A percentile compares a stretch with the other conserved stretches of the same genome.
Conservation (phyloP, 192 early-diverging fungal species). For the Gaertneriomyces sp. region DNA sequence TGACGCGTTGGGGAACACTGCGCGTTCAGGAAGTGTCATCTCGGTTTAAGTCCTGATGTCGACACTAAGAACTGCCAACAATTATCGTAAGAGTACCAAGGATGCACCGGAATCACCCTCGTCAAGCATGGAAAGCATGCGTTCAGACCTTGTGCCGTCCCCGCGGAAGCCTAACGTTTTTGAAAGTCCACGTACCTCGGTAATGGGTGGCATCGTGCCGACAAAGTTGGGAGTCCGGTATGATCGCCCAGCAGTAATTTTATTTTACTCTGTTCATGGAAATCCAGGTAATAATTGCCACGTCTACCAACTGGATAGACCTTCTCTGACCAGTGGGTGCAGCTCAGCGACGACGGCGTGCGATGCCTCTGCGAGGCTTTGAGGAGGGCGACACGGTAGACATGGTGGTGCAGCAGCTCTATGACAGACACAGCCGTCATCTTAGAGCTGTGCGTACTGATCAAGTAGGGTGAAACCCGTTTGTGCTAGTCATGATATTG, state of each 20-base stretch:
- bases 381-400: not conserved
- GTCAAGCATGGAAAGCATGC: not conserved
- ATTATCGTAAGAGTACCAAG: no score
- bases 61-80: no score
- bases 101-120: no score
- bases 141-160: no score
- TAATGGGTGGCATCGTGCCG: not conserved
- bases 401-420: constrained; percentile 21
- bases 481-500: not conserved
- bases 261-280: constrained; percentile 13
- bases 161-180: no score
- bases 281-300: not conserved
- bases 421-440: constrained; percentile 18
- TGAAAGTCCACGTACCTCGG: no score
- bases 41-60: no score
- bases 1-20: no score
- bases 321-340: not conserved
- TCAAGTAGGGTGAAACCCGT: constrained; percentile 17
- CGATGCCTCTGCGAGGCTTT: constrained; percentile 32
- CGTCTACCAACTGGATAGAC: not conserved
- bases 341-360: constrained; percentile 15
- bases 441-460: constrained; percentile 19
- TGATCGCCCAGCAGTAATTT: constrained; percentile 10
- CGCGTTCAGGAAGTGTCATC: no score
- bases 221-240: constrained; percentile 19